These are phyloP conservation scores for Metschnikowia rubicola DNA, from an alignment of 805 yeast genomes.

Conservation along the genomic window DNA sequence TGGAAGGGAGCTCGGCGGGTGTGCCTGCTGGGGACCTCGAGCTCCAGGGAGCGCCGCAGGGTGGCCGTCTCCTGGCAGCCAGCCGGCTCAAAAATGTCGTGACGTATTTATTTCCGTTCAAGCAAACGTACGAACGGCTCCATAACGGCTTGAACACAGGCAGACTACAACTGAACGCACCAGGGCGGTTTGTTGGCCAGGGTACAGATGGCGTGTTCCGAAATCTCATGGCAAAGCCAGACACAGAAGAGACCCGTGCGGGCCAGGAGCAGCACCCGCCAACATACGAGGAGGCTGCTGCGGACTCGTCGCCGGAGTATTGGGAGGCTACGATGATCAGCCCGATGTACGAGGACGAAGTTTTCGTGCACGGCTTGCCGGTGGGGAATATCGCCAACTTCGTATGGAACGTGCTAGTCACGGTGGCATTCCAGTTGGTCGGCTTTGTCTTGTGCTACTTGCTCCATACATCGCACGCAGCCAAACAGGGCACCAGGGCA, in stretches of 20 bases:
- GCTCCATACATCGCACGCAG: slow-evolving; percentile 94
- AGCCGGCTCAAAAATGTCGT: slow-evolving; percentile 32
- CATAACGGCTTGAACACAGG: slow-evolving; percentile 41
- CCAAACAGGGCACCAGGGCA: slow-evolving; percentile 89
- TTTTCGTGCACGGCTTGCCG: slow-evolving; percentile 91
- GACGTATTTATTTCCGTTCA: slow-evolving; percentile 35
- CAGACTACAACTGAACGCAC: slow-evolving; percentile 39
- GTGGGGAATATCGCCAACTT: slow-evolving; percentile 89
- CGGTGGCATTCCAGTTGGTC: slow-evolving; percentile 88
- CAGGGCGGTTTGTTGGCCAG: slow-evolving; percentile 45
- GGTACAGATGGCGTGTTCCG: slow-evolving; percentile 88
- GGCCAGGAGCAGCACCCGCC: slow-evolving; percentile 64
- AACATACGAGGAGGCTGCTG: slow-evolving; percentile 90
- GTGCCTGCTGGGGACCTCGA: slow-evolving; percentile 25
- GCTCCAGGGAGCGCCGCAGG: slow-evolving; percentile 18
- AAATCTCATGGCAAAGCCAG: slow-evolving; percentile 89
- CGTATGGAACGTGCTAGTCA: slow-evolving; percentile 84
- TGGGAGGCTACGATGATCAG: slow-evolving; percentile 89
- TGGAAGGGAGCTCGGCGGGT: background rate
- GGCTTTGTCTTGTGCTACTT: slow-evolving; percentile 90
- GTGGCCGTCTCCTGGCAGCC: slow-evolving; percentile 23
- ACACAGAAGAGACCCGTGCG: slow-evolving; percentile 33
- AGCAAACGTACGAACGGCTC: slow-evolving; percentile 41
- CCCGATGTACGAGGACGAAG: slow-evolving; percentile 80
- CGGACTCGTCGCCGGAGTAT: slow-evolving; percentile 92